Conservation (phyloP, 352 stramenopile species). For the Globisporangium parvum region DNA sequence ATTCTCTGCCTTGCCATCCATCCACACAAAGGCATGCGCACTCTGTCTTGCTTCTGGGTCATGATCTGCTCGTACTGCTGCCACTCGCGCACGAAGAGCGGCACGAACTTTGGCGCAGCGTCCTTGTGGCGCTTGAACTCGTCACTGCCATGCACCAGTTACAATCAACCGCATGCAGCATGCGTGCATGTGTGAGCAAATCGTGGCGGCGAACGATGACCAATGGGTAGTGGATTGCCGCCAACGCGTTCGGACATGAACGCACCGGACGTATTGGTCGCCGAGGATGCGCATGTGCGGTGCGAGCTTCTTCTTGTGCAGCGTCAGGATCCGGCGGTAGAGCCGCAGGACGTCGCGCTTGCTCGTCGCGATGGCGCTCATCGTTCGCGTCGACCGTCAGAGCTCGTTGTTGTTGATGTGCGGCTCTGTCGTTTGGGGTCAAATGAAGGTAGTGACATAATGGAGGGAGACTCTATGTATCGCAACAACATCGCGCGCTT, state of each 20-base stretch:
- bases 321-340: slow-evolving; percentile 74
- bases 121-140: slow-evolving; percentile 84
- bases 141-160: slow-evolving; percentile 25
- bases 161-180: neutral
- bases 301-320: slow-evolving; percentile 67
- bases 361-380: slow-evolving; percentile 22
- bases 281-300: slow-evolving; percentile 80
- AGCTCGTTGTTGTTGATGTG: slow-evolving; percentile 16
- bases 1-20: neutral
- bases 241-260: neutral
- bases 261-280: slow-evolving; percentile 74
- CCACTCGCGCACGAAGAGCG: slow-evolving; percentile 74
- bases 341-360: slow-evolving; percentile 50
- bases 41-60: slow-evolving; percentile 38
- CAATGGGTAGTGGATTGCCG: no score
- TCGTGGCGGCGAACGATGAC: neutral
- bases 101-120: slow-evolving; percentile 67
- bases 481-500: no score
- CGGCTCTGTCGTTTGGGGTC: neutral
- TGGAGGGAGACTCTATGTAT: neutral
- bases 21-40: slow-evolving; percentile 11
- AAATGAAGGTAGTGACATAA: neutral
- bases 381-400: slow-evolving; percentile 21
- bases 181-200: neutral
- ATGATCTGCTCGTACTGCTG: slow-evolving; percentile 60